Conservation (phyloP, 2,329 filamentous ascomycete genomes). For the Fusarium tanahbumbuense region DNA sequence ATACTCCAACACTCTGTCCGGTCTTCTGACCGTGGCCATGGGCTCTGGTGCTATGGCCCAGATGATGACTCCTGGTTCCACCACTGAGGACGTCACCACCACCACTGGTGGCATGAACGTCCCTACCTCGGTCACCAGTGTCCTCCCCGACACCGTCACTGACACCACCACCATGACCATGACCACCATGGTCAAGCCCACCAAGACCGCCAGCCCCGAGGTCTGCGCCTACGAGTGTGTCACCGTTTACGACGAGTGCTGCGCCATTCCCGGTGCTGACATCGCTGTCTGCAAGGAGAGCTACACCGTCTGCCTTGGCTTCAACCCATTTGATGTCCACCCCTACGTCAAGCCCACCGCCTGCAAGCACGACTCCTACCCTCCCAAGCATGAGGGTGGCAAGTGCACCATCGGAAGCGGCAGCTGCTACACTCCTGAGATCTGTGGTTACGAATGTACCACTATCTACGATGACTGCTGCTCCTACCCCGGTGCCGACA, state of each 20-base stretch:
- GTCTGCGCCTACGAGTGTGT: slow-evolving; percentile 14
- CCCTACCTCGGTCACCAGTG: slow-evolving; percentile 9
- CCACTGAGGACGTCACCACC: not conserved
- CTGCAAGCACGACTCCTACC: slow-evolving; percentile 26
- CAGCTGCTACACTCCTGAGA: slow-evolving; percentile 22
- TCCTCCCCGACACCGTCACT: not conserved
- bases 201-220: slow-evolving; percentile 4
- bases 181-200: slow-evolving; percentile 24
- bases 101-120: slow-evolving; percentile 20
- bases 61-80: not conserved
- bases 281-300: slow-evolving; percentile 21
- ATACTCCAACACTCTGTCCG: slow-evolving; percentile 33
- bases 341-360: slow-evolving; percentile 17
- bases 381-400: not conserved
- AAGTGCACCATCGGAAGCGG: slow-evolving; percentile 13
- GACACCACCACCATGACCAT: slow-evolving; percentile 7
- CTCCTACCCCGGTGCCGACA: not conserved
- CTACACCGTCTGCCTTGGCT: slow-evolving; percentile 33
- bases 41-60: slow-evolving; percentile 20
- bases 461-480: slow-evolving; percentile 34
- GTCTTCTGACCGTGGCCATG: slow-evolving; percentile 39
- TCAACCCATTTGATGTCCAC: slow-evolving; percentile 14
- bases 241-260: slow-evolving; percentile 30
- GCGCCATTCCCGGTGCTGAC: slow-evolving; percentile 8
- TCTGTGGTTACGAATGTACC: slow-evolving; percentile 25